phyloP scores from a whole-genome alignment of 768 basidiomycete species.

The Scleroderma bovista region DNA sequence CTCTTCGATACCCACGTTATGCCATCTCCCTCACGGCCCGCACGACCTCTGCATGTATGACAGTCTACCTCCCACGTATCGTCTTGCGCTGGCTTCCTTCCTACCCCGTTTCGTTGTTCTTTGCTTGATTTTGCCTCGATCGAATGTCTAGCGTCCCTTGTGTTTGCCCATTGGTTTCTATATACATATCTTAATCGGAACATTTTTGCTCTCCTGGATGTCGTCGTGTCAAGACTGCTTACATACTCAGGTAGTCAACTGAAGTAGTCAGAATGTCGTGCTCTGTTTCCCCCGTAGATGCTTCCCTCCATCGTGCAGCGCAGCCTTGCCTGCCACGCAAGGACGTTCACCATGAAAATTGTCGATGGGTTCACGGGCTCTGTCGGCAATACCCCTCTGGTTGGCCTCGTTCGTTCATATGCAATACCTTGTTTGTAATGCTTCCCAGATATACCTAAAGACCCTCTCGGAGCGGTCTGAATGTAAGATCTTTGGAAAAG shows the following conservation, averaged over 20 bases:
- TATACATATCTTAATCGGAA: constrained; percentile 19
- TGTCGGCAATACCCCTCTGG: constrained; percentile 91
- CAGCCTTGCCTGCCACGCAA: constrained; percentile 20
- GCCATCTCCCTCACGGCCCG: constrained; percentile 31
- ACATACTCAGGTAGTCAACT: background rate
- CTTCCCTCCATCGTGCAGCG: constrained; percentile 29
- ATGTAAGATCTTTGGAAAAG: constrained; percentile 85
- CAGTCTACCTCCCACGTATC: constrained; percentile 26
- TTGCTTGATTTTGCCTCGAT: background rate
- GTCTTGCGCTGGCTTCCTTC: constrained; percentile 22
- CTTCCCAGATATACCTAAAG: constrained; percentile 71
- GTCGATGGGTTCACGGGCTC: constrained; percentile 83
- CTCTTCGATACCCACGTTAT: constrained; percentile 30
- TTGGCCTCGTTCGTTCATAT: constrained; percentile 21
- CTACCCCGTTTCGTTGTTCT: background rate
- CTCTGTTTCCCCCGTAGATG: background rate
- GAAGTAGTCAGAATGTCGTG: constrained; percentile 17
- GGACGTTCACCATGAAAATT: constrained; percentile 36
- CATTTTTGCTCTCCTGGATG: background rate
- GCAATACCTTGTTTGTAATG: no score
- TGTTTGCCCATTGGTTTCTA: constrained; percentile 1
- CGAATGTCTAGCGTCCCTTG: background rate
- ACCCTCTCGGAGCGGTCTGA: constrained; percentile 78
- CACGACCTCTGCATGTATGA: constrained; percentile 32
- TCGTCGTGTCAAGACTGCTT: background rate